phyloP scores from a whole-genome alignment of 2,329 filamentous ascomycete species.

The Berkeleyomyces basicola region DNA sequence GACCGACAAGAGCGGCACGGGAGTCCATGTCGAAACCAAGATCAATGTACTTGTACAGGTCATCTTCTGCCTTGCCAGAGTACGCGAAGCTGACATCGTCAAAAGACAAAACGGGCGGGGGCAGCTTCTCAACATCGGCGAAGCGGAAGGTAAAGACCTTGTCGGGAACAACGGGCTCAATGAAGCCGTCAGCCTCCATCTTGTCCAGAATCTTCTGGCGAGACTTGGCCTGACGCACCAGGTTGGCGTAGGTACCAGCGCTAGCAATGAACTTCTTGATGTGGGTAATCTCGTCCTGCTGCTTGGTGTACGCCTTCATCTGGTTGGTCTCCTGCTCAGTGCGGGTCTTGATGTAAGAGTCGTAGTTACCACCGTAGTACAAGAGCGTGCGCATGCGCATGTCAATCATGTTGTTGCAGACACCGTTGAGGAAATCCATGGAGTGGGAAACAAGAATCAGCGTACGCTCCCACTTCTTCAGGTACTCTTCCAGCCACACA shows the following conservation, averaged over 20 bases:
- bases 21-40: constrained; percentile 99
- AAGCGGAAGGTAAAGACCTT: constrained; percentile 95
- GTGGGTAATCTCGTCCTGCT: constrained; percentile 96
- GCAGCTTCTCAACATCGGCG: constrained; percentile 97
- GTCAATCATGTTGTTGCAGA: constrained; percentile 96
- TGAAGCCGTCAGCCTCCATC: constrained; percentile 99
- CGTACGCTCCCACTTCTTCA: constrained; percentile 99
- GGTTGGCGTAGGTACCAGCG: constrained; percentile 97
- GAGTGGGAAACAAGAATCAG: constrained; percentile 94
- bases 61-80: constrained; percentile 75
- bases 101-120: constrained; percentile 87
- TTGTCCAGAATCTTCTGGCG: constrained; percentile 99
- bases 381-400: constrained; percentile 79
- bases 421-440: constrained; percentile 98
- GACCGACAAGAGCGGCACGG: constrained; percentile 86
- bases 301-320: constrained; percentile 97
- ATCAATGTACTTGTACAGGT: constrained; percentile 90
- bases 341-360: constrained; percentile 90
- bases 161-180: constrained; percentile 74
- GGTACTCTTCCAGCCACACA: constrained; percentile 98
- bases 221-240: constrained; percentile 97
- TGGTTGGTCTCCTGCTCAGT: constrained; percentile 93
- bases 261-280: constrained; percentile 99
- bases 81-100: constrained; percentile 98
- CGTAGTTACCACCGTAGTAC: constrained; percentile 99